Conservation (phyloP, 306 rosid genomes). For the Vachellia pachyceras region DNA sequence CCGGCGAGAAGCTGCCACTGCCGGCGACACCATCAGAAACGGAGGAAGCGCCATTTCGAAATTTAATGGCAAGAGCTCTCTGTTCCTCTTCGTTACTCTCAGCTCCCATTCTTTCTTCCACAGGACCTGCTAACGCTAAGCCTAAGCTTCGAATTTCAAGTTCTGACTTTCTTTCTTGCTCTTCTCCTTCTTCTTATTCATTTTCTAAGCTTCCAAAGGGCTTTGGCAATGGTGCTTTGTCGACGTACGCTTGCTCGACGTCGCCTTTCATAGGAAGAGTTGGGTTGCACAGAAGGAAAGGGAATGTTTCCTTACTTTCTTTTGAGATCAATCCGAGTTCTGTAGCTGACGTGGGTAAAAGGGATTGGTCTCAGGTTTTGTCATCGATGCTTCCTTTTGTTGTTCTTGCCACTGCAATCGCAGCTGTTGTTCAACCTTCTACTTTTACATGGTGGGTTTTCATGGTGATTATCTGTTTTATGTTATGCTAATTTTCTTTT, state of each 20-base stretch:
- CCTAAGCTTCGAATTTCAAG: slow-evolving; percentile 9
- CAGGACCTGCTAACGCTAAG: neutral
- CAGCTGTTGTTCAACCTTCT: slow-evolving; percentile 87
- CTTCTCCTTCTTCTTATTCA: slow-evolving; percentile 16
- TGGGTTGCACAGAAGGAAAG: slow-evolving; percentile 52
- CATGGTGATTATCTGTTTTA: neutral
- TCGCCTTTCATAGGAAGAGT: slow-evolving; percentile 57
- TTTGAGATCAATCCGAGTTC: slow-evolving; percentile 56
- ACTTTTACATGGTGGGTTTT: slow-evolving; percentile 81
- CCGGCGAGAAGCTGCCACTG: slow-evolving; percentile 39
- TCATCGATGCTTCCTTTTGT: slow-evolving; percentile 95
- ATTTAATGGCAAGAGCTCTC: slow-evolving; percentile 37
- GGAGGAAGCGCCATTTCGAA: neutral
- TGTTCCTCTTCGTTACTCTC: slow-evolving; percentile 46
- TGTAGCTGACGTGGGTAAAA: slow-evolving; percentile 37
- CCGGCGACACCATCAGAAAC: slow-evolving; percentile 27
- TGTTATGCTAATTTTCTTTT: neutral
- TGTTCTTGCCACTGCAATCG: slow-evolving; percentile 87
- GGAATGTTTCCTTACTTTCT: slow-evolving; percentile 62
- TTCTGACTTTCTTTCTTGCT: neutral
- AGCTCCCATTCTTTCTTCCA: slow-evolving; percentile 41
- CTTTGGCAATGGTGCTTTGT: slow-evolving; percentile 37
- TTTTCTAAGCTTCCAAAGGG: slow-evolving; percentile 35
- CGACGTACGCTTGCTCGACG: slow-evolving; percentile 62
- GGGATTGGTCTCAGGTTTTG: slow-evolving; percentile 70